Percentiles rank a stretch among this genome's conserved stretches.
Conservation (phyloP, 2,329 filamentous ascomycete genomes). For the Penicillium sp. region DNA sequence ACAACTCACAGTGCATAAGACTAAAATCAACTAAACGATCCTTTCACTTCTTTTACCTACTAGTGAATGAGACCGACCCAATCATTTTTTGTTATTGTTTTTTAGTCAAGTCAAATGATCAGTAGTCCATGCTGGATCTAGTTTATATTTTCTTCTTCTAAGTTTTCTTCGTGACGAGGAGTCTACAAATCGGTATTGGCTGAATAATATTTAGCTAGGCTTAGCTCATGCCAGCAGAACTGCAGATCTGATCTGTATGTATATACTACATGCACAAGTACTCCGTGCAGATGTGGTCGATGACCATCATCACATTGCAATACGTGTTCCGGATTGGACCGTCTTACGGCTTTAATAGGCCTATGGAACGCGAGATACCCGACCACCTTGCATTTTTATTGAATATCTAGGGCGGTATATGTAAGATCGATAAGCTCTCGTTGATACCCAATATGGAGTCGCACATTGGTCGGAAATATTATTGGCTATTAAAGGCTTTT, state of each 20-base stretch:
- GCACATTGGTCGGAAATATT: not conserved
- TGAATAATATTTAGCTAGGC: not conserved
- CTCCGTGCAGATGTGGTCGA: not conserved
- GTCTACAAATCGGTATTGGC: too few relatives aligned
- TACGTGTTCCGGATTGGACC: not conserved
- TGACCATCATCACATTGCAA: not conserved
- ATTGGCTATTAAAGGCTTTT: not conserved
- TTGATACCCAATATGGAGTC: not conserved
- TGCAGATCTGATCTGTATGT: not conserved
- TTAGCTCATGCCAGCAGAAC: not conserved
- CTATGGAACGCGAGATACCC: not conserved
- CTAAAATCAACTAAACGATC: not conserved
- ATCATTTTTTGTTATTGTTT: not conserved
- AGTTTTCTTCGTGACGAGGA: not conserved
- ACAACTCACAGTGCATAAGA: not conserved
- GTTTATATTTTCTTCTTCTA: not conserved
- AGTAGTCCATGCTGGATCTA: not conserved
- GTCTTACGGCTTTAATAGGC: not conserved
- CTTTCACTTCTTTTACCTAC: not conserved
- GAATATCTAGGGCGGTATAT: not conserved
- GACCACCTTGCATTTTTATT: not conserved
- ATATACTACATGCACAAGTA: not conserved
- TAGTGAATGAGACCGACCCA: not conserved
- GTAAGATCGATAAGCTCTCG: not conserved
- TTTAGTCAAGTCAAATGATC: conserved; percentile 2